Evolutionary conservation across 2,329 filamentous ascomycete species (phyloP), one percentile per base, ranked within the genome.

Genomic region (Epichloe hybrida): DNA sequence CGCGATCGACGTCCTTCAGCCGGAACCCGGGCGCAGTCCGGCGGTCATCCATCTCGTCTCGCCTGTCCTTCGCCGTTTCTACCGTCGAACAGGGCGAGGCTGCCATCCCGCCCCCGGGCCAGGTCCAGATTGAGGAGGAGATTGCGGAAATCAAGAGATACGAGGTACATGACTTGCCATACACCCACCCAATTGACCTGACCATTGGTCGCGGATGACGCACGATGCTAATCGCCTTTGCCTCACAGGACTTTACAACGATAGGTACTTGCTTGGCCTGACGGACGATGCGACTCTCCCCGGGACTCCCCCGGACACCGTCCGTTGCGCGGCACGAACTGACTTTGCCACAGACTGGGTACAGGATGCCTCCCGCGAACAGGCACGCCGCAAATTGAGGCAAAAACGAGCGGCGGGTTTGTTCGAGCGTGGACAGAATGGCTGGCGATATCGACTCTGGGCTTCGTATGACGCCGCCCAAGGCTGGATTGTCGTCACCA

Each of bases 91-190:
- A 74, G 55, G 82, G 80, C 54, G 76, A 83, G 53, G 69, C 73
- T 53, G 69, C 70, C 53, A 70, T 70, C 53, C 69, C 72, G 37
- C 66, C 64, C 11, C 73, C 73, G 31, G 80, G 75, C 50, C 80
- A 86, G 61, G 79, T 83, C 54, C 80, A 84, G 55, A 88, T 95
- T 57, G 86, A 89, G 54, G 90, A 97, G 63, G 93, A 98, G 71
- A 95, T 98, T 63, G 90, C 86, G 27, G 86, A 96, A 72, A 97
- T 98, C 65, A 96, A 96, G 71, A 80, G 91, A 71, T 98, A 98
- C 70, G 93, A 95, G 72, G 80, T 83, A 65, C 55, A 68, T 12
- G 27, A 3, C 27, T 12, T 20, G 13, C 20, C 11, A 9, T 5
- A 5, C 17, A 17, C 17, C 17, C 27, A 43, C 39, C 11, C 55